A percentile compares a stretch with the other conserved stretches of the same genome.
Conservation (phyloP, 1,284 basidiomycete species). For the Leccinum pachyderme region DNA sequence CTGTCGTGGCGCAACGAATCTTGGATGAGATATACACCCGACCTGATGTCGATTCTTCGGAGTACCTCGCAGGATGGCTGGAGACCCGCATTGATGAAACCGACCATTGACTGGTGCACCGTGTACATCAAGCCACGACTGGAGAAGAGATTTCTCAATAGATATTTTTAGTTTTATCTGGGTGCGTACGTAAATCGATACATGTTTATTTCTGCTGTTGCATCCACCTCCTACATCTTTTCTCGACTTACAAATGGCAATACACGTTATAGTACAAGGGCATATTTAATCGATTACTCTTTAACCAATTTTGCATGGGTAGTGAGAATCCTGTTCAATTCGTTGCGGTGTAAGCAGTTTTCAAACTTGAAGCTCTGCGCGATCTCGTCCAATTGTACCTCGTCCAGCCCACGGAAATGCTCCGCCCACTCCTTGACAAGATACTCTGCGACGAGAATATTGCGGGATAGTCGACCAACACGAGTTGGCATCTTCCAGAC, state of each 20-base stretch:
- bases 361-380: constrained; percentile 62
- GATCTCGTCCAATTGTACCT: constrained; percentile 57
- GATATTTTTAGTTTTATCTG: background rate
- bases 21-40: constrained; percentile 44
- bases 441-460: constrained; percentile 62
- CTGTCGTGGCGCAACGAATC: constrained; percentile 54
- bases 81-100: constrained; percentile 42
- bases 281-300: background rate
- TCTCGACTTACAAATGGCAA: background rate
- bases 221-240: background rate
- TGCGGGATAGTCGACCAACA: constrained; percentile 51
- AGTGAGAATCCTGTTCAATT: constrained; percentile 47
- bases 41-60: constrained; percentile 31
- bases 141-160: background rate
- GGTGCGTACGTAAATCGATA: background rate
- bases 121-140: background rate
- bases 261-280: background rate
- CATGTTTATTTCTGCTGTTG: background rate
- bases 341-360: constrained; percentile 51
- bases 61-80: constrained; percentile 45
- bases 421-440: constrained; percentile 63
- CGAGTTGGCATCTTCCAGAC: constrained; percentile 47
- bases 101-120: constrained; percentile 23
- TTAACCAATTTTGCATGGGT: constrained; percentile 31
- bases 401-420: constrained; percentile 56